Conservation (phyloP, 164 flowering plant genomes). For the Sextonia rubra region DNA sequence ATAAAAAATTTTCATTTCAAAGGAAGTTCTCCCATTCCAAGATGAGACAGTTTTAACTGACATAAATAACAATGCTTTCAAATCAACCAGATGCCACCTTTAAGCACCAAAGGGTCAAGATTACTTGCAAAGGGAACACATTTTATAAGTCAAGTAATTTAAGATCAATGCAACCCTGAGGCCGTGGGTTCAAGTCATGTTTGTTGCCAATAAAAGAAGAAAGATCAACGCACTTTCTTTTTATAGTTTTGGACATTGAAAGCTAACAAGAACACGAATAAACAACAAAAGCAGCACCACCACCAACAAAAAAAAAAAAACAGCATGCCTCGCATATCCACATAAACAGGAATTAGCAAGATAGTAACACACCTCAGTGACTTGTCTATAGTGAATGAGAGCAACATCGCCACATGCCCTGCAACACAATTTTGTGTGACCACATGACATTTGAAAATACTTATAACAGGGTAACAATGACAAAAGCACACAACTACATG, state of each 20-base stretch:
- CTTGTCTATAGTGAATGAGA: conserved; percentile 91
- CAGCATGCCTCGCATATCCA: not conserved
- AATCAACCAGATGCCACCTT: no score
- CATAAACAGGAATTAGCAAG: conserved; percentile 11
- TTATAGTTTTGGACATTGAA: not conserved
- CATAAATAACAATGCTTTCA: no score
- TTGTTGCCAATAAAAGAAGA: not conserved
- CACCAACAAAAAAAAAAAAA: not conserved
- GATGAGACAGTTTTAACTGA: no score
- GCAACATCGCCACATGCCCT: conserved; percentile 92
- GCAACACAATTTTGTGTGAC: conserved; percentile 19
- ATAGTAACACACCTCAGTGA: conserved; percentile 51
- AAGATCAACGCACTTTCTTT: not conserved
- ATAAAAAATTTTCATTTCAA: no score
- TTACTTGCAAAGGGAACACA: not conserved
- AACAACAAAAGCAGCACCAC: not conserved
- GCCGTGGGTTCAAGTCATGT: no score
- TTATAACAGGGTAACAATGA: not conserved
- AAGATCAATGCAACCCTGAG: not conserved
- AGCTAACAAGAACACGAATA: not conserved
- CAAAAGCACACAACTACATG: no score
- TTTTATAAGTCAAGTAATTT: not conserved
- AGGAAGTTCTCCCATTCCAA: no score
- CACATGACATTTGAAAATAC: not conserved
- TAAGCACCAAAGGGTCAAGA: not conserved